Evolutionary conservation across 73 alveolate species (phyloP).

Genomic region (Blepharisma japonicum): DNA sequence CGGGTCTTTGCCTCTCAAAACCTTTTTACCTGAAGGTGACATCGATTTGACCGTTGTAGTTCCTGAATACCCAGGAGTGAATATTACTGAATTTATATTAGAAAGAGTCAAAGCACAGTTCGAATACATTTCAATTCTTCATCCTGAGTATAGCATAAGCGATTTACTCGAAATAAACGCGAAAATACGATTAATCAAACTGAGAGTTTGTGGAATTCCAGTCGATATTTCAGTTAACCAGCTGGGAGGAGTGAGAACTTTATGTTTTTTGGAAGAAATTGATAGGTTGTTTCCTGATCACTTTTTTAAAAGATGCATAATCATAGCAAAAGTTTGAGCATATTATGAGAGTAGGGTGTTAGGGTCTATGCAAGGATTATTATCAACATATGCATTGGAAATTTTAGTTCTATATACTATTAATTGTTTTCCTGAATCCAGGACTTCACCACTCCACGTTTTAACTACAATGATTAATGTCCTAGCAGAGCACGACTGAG

Average conservation of each 20-base stretch:
- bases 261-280: conserved; percentile 69
- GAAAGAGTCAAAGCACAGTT: conserved; percentile 42
- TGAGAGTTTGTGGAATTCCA: conserved; percentile 61
- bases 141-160: conserved; percentile 41
- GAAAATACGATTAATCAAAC: conserved; percentile 71
- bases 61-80: conserved; percentile 30
- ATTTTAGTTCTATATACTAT: conserved; percentile 66
- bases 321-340: conserved; percentile 84
- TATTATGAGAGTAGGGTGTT: conserved; percentile 71
- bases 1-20: conserved; percentile 87
- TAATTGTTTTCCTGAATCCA: conserved; percentile 59
- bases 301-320: conserved; percentile 68
- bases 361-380: conserved; percentile 77
- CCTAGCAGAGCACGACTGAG: conserved; percentile 72
- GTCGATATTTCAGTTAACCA: conserved; percentile 83
- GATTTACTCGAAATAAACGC: conserved; percentile 62
- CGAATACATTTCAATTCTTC: background rate
- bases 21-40: conserved; percentile 82
- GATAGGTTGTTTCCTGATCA: conserved; percentile 62
- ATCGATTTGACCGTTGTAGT: conserved; percentile 74
- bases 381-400: conserved; percentile 84
- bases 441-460: conserved; percentile 74
- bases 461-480: conserved; percentile 66
- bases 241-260: conserved; percentile 76
- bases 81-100: conserved; percentile 19